Percentiles rank a stretch among this genome's conserved stretches.
These are phyloP conservation scores for Sporothrix brasiliensis DNA, from an alignment of 2,329 filamentous ascomycete species.

Conservation along the genomic window DNA sequence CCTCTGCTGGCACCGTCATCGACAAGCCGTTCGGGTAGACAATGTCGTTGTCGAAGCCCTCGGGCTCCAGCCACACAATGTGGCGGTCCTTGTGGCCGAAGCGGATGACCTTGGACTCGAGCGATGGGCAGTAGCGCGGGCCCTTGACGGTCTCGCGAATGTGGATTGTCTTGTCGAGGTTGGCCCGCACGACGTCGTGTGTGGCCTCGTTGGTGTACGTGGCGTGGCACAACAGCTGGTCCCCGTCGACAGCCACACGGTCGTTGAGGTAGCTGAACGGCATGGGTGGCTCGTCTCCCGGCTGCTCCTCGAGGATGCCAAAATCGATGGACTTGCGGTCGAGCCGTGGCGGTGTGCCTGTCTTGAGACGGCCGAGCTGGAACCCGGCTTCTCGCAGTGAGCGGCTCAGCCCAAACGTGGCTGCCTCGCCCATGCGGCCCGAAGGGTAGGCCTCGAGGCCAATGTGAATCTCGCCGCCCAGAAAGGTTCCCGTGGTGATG, in stretches of 20 bases:
- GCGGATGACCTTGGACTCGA: constrained; percentile 90
- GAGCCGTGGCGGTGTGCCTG: constrained; percentile 88
- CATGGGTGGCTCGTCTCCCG: constrained; percentile 79
- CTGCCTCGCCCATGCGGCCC: constrained; percentile 89
- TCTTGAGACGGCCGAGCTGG: constrained; percentile 86
- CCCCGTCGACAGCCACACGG: constrained; percentile 70
- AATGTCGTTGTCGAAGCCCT: constrained; percentile 86
- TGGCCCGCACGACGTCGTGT: constrained; percentile 81
- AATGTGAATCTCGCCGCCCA: constrained; percentile 96
- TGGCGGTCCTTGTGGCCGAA: constrained; percentile 81
- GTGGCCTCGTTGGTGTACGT: constrained; percentile 84
- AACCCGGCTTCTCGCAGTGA: constrained; percentile 88
- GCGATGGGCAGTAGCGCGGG: constrained; percentile 90
- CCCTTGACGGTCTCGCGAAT: constrained; percentile 95
- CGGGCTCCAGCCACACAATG: constrained; percentile 95
- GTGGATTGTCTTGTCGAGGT: constrained; percentile 94
- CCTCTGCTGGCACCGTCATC: constrained; percentile 91
- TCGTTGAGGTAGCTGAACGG: constrained; percentile 93
- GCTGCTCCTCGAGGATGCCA: constrained; percentile 68
- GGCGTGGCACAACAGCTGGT: constrained; percentile 81
- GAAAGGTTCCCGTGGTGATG: constrained; percentile 94
- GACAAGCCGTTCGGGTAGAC: constrained; percentile 97
- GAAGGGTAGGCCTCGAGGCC: constrained; percentile 82
- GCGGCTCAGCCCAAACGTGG: constrained; percentile 89
- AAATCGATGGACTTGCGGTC: constrained; percentile 83